A percentile compares a stretch with the other conserved stretches of the same genome.
phyloP scores from a whole-genome alignment of 192 early-diverging fungal genomes.

The Gonapodya sp. region DNA sequence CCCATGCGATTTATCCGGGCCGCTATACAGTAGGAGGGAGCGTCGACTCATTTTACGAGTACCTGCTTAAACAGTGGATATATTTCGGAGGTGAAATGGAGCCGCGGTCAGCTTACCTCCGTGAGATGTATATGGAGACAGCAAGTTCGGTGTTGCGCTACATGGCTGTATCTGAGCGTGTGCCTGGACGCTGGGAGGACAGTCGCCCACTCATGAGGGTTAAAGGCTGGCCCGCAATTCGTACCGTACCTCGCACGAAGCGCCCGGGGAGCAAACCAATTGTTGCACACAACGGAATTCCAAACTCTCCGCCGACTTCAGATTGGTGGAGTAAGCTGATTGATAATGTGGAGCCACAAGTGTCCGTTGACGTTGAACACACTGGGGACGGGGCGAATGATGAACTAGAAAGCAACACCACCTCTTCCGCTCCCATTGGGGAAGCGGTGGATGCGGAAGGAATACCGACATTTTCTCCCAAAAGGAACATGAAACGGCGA shows the following conservation, averaged over 20 bases:
- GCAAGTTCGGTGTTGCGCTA: not conserved
- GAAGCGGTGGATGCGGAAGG: no score
- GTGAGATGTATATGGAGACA: not conserved
- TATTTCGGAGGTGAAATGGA: not conserved
- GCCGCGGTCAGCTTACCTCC: slow-evolving; percentile 1
- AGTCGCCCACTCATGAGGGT: not conserved
- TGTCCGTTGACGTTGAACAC: no score
- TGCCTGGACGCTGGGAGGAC: not conserved
- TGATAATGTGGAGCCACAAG: no score
- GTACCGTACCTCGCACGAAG: not conserved
- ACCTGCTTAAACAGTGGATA: slow-evolving; percentile 8
- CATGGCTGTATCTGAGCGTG: not conserved
- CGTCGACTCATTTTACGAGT: slow-evolving; percentile 8
- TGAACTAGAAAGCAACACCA: no score
- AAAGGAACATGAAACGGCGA: no score
- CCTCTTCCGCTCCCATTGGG: no score
- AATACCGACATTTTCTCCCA: no score
- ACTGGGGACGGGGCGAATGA: no score
- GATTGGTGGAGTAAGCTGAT: no score
- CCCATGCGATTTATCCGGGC: not conserved
- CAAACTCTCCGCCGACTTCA: no score
- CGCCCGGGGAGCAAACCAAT: no score
- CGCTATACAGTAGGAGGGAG: not conserved
- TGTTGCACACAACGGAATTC: no score
- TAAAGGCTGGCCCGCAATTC: not conserved